These are phyloP conservation scores for Ceriops decandra DNA, from an alignment of 345 rosid species.

Conservation along the genomic window DNA sequence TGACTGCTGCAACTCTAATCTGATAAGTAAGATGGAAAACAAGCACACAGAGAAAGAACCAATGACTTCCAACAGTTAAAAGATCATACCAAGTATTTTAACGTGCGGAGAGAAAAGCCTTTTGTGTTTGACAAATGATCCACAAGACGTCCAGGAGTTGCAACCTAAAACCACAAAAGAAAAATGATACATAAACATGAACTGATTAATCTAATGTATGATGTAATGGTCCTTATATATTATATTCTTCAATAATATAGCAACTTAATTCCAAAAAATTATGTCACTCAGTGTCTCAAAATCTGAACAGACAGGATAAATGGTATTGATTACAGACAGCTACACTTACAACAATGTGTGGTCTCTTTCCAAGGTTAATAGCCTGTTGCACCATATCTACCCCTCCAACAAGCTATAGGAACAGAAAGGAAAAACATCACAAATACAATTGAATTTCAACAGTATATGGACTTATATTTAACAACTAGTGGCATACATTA, in stretches of 20 bases:
- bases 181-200: conserved; percentile 6
- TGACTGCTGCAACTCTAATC: no score
- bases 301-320: background rate
- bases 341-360: conserved; percentile 73
- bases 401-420: conserved; percentile 89
- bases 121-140: conserved; percentile 87
- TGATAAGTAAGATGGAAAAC: background rate
- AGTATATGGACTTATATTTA: background rate
- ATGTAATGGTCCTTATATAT: background rate
- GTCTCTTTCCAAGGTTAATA: conserved; percentile 68
- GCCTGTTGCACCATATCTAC: conserved; percentile 82
- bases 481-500: background rate
- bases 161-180: conserved; percentile 53
- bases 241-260: background rate
- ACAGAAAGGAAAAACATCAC: conserved; percentile 1
- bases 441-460: background rate
- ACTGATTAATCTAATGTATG: no score
- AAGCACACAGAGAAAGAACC: background rate
- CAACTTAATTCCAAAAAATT: background rate
- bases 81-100: conserved; percentile 72
- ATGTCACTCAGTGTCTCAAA: background rate
- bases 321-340: background rate
- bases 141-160: conserved; percentile 87
- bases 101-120: conserved; percentile 72
- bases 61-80: background rate